These are phyloP conservation scores for Aspergillus carlsbadensis DNA, from an alignment of 495 filamentous ascomycete genomes.

Conservation along the genomic window DNA sequence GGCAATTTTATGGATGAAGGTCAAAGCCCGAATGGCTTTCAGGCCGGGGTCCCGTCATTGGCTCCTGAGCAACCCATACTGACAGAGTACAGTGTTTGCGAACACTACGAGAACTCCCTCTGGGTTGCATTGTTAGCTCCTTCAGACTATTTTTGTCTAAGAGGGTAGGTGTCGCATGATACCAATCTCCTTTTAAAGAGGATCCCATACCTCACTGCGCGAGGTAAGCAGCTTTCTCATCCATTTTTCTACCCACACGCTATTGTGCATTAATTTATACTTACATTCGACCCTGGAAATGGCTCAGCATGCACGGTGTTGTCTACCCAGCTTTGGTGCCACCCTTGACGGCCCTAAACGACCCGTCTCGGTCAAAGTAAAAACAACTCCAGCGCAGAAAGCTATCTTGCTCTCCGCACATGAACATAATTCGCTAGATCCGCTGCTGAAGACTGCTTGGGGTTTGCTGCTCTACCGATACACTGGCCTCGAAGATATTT, in stretches of 20 bases:
- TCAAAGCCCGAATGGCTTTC: not conserved
- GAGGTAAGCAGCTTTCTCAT: not conserved
- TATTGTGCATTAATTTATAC: slow-evolving; percentile 5
- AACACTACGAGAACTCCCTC: slow-evolving; percentile 6
- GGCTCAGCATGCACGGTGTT: slow-evolving; percentile 39
- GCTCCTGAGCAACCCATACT: slow-evolving; percentile 5
- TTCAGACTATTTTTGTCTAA: slow-evolving; percentile 15
- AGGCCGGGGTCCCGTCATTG: slow-evolving; percentile 7
- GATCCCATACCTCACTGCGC: not conserved
- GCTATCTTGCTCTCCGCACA: slow-evolving; percentile 38
- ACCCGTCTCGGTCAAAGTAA: slow-evolving; percentile 37
- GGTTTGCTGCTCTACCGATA: slow-evolving; percentile 53
- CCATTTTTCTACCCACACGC: not conserved
- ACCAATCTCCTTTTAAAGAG: slow-evolving; percentile 16
- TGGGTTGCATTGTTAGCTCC: slow-evolving; percentile 14
- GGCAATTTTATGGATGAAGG: slow-evolving; percentile 2
- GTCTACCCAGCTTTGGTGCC: slow-evolving; percentile 37
- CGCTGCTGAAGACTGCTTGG: slow-evolving; percentile 52
- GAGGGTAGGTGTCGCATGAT: slow-evolving; percentile 9
- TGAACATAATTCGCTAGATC: slow-evolving; percentile 27
- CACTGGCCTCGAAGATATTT: slow-evolving; percentile 52
- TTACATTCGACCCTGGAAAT: slow-evolving; percentile 23
- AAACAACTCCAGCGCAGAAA: slow-evolving; percentile 30
- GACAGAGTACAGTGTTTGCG: slow-evolving; percentile 4
- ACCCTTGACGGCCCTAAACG: slow-evolving; percentile 32